These are phyloP conservation scores for Emericellopsis atlantica DNA, from an alignment of 2,329 filamentous ascomycete species.

Conservation along the genomic window DNA sequence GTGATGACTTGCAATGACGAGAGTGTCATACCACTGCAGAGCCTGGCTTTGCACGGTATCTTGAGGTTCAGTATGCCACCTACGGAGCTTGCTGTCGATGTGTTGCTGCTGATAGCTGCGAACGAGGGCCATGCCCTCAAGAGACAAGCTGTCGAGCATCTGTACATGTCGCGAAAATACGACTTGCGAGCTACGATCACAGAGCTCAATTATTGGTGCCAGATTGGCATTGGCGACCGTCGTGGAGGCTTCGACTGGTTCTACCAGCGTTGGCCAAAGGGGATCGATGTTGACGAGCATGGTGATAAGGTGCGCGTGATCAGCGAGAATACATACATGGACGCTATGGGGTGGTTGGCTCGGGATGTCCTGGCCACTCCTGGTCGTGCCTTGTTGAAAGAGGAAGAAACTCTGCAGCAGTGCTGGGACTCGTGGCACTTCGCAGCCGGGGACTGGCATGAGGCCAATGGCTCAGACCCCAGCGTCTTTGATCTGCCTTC, in stretches of 20 bases:
- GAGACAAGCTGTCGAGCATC: conserved; percentile 49
- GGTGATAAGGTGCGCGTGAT: conserved; percentile 63
- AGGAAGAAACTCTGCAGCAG: conserved; percentile 53
- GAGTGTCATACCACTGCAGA: conserved; percentile 60
- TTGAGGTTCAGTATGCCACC: conserved; percentile 62
- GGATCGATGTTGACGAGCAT: conserved; percentile 53
- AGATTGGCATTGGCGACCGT: conserved; percentile 84
- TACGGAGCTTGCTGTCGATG: conserved; percentile 58
- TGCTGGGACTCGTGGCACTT: conserved; percentile 56
- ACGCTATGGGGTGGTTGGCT: conserved; percentile 66
- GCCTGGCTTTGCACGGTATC: conserved; percentile 72
- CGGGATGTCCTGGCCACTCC: too few relatives aligned
- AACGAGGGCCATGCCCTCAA: conserved; percentile 76
- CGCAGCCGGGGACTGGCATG: conserved; percentile 46
- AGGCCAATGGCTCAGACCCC: conserved; percentile 3
- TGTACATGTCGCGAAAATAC: conserved; percentile 56
- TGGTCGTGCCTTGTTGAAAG: conserved; percentile 8
- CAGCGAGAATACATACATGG: conserved; percentile 66
- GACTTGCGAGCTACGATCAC: conserved; percentile 74
- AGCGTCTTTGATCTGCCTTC: not conserved
- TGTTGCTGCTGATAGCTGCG: conserved; percentile 70
- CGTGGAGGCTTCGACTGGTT: conserved; percentile 88
- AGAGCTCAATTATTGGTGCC: conserved; percentile 93
- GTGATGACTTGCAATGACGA: conserved; percentile 95
- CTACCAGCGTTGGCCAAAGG: conserved; percentile 62